Evolutionary conservation across 352 stramenopile species (phyloP), one percentile per base, ranked within the genome.

Genomic region (Globisporangium paroecandrum): DNA sequence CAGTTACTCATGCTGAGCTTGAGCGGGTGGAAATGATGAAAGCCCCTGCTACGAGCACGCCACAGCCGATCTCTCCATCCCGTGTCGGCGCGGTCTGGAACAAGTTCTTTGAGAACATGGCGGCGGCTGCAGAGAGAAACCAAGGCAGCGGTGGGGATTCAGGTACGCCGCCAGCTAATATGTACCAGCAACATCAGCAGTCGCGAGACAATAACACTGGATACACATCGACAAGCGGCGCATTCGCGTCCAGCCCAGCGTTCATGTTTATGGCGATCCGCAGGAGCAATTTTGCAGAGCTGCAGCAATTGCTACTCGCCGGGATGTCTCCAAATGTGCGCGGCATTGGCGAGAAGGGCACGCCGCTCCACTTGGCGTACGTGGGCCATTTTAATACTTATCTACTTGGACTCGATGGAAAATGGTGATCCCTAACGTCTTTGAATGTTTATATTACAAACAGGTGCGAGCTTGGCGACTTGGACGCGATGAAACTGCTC

Each of bases 81-180:
- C 73, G 83, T 3, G 81, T 92, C 7, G 79, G 76, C 62, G 86
- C 82, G 25, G 80, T 94, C 22, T 94, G 83, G 86, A 90, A 86
- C 61, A 75, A 74, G 20, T 94, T 94, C 62, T 94, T 92, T 69
- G 80, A 87, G 51, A 94, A 94, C 32, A 69, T 90, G 62, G 78
- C 60, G 13, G 58, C 58, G 4, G 43, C 51, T 12, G 56, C 36
- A 1, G 51, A 65, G 54, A 38, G 25, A 58, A 29, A 38, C 36
- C 36, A 43, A 43, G 36, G 36, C 10, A 4, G 9, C 13, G 36
- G 36, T 7, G 13, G 38, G 4, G 38, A 0, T 47, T 20, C 38
- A 20, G 13, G 18, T 12, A 6, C 12, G 2, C 38, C 38, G 8
- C 25, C 25, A 58, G 54, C 34, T 20, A 15, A 24, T 27, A 36